Conservation (phyloP, 2,329 filamentous ascomycete genomes). For the Aspergillus transmontanensis region DNA sequence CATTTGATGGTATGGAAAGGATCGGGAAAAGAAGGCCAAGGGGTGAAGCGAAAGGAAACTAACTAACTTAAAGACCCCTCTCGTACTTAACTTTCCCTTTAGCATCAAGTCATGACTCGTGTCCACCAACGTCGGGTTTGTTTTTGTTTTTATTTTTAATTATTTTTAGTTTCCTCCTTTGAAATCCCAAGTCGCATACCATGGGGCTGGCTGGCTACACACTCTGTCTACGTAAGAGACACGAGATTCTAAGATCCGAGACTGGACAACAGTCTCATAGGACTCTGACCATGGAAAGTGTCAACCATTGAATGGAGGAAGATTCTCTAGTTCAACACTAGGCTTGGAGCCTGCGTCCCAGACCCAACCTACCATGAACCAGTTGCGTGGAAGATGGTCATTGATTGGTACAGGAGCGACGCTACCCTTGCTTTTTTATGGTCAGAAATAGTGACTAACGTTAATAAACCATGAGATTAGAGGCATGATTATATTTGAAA, state of each 20-base stretch:
- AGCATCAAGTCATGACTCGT: conserved; percentile 1
- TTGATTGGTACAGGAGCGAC: neutral
- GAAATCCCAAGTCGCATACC: neutral
- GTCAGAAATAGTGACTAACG: neutral
- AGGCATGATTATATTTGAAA: neutral
- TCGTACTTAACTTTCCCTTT: neutral
- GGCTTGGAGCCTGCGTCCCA: neutral
- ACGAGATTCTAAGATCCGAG: neutral
- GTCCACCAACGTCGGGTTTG: neutral
- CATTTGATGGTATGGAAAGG: neutral
- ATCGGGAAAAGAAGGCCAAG: neutral
- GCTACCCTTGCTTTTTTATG: conserved; percentile 1
- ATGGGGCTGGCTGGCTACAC: neutral
- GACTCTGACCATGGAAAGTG: neutral
- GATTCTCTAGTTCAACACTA: neutral
- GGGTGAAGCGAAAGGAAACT: neutral
- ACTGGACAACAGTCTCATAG: neutral
- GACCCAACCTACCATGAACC: neutral
- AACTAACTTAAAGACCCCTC: neutral
- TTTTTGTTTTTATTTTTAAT: neutral
- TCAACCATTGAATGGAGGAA: neutral
- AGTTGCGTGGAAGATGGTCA: neutral
- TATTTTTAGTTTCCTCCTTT: neutral
- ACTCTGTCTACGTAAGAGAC: neutral
- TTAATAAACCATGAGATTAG: conserved; percentile 1